Evolutionary conservation across 2,329 filamentous ascomycete species (phyloP), one percentile per base, ranked within the genome.

Genomic region (Thelonectria blattea): DNA sequence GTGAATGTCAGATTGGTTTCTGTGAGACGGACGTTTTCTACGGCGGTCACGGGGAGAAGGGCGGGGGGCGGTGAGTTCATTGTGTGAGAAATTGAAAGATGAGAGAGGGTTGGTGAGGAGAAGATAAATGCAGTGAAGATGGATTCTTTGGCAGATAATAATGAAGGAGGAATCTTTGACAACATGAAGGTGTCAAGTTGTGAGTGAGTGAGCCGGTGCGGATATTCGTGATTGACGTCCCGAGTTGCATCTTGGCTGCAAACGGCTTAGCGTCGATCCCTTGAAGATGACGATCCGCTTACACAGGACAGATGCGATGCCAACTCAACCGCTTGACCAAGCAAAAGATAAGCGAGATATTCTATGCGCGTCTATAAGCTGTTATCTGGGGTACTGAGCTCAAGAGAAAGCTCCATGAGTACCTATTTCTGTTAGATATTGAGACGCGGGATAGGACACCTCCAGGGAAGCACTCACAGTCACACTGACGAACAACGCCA

Each of bases 1-100:
- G 62, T 71, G 73, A 74, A 78, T 5, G 65, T 67, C 43, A 78
- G 58, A 39, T 59, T 62, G 15, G 61, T 65, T 15, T 71, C 66
- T 3, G 61, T 52, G 37, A 74, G 42, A 15, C 54, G 61, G 49
- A 75, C 58, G 42, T 65, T 55, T 24, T 66, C 47, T 0, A 71
- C 68, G 10, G 34, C 11, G 22, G 22, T 24, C 20, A 39, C 27
- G 6, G 30, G 41, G 48, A n/a, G 22, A 34, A 42, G 45, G 15
- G 51, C 41, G 30, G 7, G 47, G 11, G 45, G 34, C 43, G 22
- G 43, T 24, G 51, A 30, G 49, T 53, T 48, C 65, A 67, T 71
- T 34, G 24, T 62, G 50, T 39, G 47, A 37, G 42, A 51, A 41
- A 55, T 30, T 30, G 10, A 10, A 17, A 15, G n/a, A 20, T 12